Percentiles rank a stretch among this genome's conserved stretches.
These are phyloP conservation scores for Grosmannia penicillata DNA, from an alignment of 2,329 filamentous ascomycete genomes.

Conservation along the genomic window DNA sequence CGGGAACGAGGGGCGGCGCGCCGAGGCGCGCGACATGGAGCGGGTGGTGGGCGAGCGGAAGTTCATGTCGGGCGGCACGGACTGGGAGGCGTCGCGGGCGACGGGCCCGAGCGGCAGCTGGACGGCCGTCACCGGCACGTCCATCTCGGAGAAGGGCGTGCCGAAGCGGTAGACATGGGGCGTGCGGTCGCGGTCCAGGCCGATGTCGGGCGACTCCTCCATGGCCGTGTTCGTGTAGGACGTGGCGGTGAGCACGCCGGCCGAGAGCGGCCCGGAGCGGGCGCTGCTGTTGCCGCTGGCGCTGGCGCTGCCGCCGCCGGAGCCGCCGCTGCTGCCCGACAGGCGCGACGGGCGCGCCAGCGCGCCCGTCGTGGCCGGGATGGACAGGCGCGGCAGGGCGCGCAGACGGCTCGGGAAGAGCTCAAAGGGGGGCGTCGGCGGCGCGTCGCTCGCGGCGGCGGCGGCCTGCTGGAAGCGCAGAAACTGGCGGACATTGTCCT, in stretches of 20 bases:
- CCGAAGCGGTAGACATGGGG: slow-evolving; percentile 57
- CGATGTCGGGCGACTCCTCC: slow-evolving; percentile 9
- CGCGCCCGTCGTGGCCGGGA: slow-evolving; percentile 30
- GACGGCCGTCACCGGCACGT: slow-evolving; percentile 67
- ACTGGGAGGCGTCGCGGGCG: slow-evolving; percentile 68
- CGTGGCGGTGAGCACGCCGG: slow-evolving; percentile 4
- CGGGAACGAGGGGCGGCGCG: slow-evolving; percentile 51
- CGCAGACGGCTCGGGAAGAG: slow-evolving; percentile 40
- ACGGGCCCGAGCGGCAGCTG: slow-evolving; percentile 59
- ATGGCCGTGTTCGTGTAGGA: slow-evolving; percentile 11
- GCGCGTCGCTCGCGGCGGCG: slow-evolving; percentile 35
- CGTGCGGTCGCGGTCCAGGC: slow-evolving; percentile 29
- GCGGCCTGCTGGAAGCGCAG: slow-evolving; percentile 59
- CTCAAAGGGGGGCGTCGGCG: slow-evolving; percentile 56
- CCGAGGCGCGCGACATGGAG: slow-evolving; percentile 39
- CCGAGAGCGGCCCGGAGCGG: slow-evolving; percentile 4
- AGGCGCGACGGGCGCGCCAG: no score
- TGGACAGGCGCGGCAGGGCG: slow-evolving; percentile 46
- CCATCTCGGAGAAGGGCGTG: slow-evolving; percentile 85
- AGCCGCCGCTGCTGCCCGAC: background rate
- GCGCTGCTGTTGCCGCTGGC: background rate
- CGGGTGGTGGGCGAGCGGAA: slow-evolving; percentile 40
- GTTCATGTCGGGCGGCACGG: slow-evolving; percentile 86
- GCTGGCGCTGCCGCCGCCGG: background rate
- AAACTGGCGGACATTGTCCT: slow-evolving; percentile 88